These are phyloP conservation scores for Oryza officinalis DNA, from an alignment of 176 grass and related monocot species.

Conservation along the genomic window DNA sequence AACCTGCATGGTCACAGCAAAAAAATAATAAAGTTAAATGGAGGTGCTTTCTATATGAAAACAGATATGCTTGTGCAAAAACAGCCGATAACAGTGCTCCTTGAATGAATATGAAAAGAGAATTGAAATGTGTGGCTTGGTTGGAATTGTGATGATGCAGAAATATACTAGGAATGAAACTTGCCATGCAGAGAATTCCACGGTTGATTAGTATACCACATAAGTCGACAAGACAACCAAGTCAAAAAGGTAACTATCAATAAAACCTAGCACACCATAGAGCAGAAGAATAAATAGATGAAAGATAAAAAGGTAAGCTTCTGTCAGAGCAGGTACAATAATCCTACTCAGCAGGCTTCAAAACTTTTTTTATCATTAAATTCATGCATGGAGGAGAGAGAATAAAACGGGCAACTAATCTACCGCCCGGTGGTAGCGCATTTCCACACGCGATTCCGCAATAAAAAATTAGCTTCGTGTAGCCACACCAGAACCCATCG, in stretches of 20 bases:
- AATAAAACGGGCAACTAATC: too few species aligned
- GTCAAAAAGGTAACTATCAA: neutral
- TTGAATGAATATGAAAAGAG: neutral
- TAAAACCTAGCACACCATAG: neutral
- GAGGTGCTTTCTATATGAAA: neutral
- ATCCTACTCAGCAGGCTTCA: too few species aligned
- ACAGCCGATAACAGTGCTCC: neutral
- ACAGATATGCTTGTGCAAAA: neutral
- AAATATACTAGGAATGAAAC: neutral
- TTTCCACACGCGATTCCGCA: too few species aligned
- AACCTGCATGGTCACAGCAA: constrained; percentile 51
- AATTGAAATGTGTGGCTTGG: neutral
- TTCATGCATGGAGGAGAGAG: too few species aligned
- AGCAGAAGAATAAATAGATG: neutral
- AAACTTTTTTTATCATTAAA: too few species aligned
- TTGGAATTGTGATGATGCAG: neutral
- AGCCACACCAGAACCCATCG: too few species aligned
- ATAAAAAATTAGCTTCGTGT: too few species aligned
- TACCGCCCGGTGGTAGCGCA: too few species aligned
- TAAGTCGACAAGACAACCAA: neutral
- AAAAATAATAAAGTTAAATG: neutral
- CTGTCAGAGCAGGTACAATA: neutral
- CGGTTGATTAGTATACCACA: neutral
- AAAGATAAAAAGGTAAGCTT: neutral
- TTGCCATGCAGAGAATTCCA: neutral